Conservation (phyloP, 306 rosid genomes). For the Quercus variabilis region DNA sequence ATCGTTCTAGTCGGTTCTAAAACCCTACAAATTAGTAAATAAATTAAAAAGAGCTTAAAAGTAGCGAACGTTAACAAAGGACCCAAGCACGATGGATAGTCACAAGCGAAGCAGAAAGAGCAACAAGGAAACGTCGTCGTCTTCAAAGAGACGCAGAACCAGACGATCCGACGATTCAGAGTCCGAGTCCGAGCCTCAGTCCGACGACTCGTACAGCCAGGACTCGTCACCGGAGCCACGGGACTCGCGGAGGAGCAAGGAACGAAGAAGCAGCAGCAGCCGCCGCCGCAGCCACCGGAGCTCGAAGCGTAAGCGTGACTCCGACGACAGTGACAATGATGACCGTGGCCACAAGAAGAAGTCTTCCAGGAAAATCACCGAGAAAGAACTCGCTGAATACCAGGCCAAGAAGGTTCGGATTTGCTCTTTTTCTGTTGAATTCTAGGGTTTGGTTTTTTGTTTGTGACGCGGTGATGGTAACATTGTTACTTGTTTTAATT, state of each 20-base stretch:
- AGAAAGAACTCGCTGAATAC: slow-evolving; percentile 69
- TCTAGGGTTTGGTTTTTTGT: background rate
- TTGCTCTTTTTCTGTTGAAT: background rate
- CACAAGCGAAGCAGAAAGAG: slow-evolving; percentile 36
- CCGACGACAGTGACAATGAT: slow-evolving; percentile 36
- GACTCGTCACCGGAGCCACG: slow-evolving; percentile 30
- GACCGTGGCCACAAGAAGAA: slow-evolving; percentile 32
- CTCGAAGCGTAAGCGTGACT: slow-evolving; percentile 29
- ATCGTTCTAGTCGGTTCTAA: too few species aligned
- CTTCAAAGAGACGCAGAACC: slow-evolving; percentile 35
- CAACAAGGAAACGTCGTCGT: slow-evolving; percentile 25
- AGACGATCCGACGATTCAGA: slow-evolving; percentile 41
- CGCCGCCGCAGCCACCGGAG: slow-evolving; percentile 39
- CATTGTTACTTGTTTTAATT: background rate
- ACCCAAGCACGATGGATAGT: slow-evolving; percentile 14
- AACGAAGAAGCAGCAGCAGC: slow-evolving; percentile 27
- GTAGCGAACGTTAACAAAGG: background rate
- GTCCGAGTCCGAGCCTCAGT: slow-evolving; percentile 32
- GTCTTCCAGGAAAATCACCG: slow-evolving; percentile 54
- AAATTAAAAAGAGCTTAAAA: too few species aligned
- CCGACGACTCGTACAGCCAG: slow-evolving; percentile 35
- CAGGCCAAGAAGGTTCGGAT: slow-evolving; percentile 55
- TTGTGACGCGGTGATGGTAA: background rate
- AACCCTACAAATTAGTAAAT: too few species aligned
- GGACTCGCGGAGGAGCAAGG: slow-evolving; percentile 31